Evolutionary conservation across 2,329 filamentous ascomycete species (phyloP).

Genomic region (Colletotrichum tropicicola): DNA sequence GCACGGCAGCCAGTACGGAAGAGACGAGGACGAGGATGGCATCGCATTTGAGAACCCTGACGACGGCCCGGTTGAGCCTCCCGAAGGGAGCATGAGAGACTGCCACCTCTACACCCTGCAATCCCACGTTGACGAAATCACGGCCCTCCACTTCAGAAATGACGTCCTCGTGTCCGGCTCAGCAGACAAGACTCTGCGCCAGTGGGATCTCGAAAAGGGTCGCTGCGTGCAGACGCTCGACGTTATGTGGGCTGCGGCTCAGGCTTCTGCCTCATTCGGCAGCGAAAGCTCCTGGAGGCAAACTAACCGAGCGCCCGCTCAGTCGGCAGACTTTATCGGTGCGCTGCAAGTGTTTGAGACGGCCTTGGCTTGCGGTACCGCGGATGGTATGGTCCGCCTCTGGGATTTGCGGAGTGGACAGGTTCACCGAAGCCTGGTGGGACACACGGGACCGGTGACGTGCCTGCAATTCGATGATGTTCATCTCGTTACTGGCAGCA

Average conservation of each 20-base stretch:
- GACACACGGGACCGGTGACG: slow-evolving; percentile 94
- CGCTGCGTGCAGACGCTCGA: slow-evolving; percentile 97
- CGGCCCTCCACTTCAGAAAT: slow-evolving; percentile 88
- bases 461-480: slow-evolving; percentile 96
- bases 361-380: slow-evolving; percentile 93
- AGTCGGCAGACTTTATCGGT: slow-evolving; percentile 89
- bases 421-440: slow-evolving; percentile 95
- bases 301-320: slow-evolving; percentile 70
- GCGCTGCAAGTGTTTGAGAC: slow-evolving; percentile 96
- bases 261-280: slow-evolving; percentile 77
- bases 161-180: slow-evolving; percentile 94
- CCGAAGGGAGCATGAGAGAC: slow-evolving; percentile 84
- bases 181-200: slow-evolving; percentile 94
- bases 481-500: slow-evolving; percentile 90
- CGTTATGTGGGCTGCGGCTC: slow-evolving; percentile 96
- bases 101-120: slow-evolving; percentile 89
- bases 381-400: slow-evolving; percentile 94
- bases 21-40: slow-evolving; percentile 68
- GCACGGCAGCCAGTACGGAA: slow-evolving; percentile 67
- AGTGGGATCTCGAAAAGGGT: slow-evolving; percentile 98
- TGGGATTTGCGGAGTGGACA: slow-evolving; percentile 98
- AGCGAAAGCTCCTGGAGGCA: slow-evolving; percentile 77
- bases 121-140: slow-evolving; percentile 93
- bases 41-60: slow-evolving; percentile 78
- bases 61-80: slow-evolving; percentile 73